Conservation (phyloP, 2,329 filamentous ascomycete genomes). For the Colletotrichum liaoningense region DNA sequence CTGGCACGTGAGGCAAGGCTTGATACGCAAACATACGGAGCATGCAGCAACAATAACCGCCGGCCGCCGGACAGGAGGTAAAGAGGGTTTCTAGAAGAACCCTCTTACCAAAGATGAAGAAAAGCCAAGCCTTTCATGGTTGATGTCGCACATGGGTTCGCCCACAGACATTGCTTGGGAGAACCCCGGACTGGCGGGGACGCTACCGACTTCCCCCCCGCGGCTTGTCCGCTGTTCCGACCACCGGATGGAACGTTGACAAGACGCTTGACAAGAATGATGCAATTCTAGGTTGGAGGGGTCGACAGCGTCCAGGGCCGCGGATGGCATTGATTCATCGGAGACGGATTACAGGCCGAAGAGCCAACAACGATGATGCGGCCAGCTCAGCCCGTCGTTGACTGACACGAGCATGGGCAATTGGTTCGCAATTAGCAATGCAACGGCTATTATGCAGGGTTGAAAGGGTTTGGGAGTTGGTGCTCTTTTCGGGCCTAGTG, state of each 20-base stretch:
- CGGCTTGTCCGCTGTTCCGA: background rate
- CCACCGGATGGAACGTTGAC: constrained; percentile 8
- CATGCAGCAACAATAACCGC: background rate
- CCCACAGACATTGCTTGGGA: constrained; percentile 8
- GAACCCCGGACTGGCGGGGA: background rate
- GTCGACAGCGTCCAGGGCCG: background rate
- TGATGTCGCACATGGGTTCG: background rate
- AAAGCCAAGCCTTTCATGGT: background rate
- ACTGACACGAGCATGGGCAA: background rate
- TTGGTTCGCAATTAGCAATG: background rate
- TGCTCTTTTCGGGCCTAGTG: background rate
- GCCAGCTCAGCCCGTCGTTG: background rate
- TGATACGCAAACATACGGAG: background rate
- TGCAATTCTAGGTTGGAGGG: constrained; percentile 1
- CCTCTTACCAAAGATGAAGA: background rate
- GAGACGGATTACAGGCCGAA: background rate
- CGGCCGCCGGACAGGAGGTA: background rate
- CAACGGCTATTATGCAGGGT: background rate
- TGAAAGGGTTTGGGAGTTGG: background rate
- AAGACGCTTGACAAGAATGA: constrained; percentile 2
- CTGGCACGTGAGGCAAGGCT: constrained; percentile 7
- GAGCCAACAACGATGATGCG: background rate
- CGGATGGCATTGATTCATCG: constrained; percentile 1
- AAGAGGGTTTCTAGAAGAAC: constrained; percentile 4
- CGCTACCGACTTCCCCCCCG: background rate